Conservation (phyloP, 495 filamentous ascomycete genomes). For the Neurospora sp. region DNA sequence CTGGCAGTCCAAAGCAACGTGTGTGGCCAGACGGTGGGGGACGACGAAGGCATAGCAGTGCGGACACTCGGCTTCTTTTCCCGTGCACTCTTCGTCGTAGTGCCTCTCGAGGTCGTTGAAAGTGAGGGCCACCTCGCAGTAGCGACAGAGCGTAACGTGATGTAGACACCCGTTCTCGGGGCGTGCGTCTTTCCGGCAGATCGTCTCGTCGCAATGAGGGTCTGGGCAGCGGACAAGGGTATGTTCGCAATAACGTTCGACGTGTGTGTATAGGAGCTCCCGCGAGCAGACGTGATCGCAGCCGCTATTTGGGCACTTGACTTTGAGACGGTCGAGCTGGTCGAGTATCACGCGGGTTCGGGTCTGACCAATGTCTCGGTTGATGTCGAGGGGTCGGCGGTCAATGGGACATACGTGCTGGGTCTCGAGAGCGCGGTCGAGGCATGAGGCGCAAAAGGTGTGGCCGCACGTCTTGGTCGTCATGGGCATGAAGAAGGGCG, state of each 20-base stretch:
- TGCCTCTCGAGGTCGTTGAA: slow-evolving; percentile 35
- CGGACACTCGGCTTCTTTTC: slow-evolving; percentile 23
- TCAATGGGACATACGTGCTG: slow-evolving; percentile 43
- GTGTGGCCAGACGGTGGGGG: slow-evolving; percentile 30
- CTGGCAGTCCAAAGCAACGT: slow-evolving; percentile 29
- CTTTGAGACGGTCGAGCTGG: slow-evolving; percentile 67
- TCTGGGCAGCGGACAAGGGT: slow-evolving; percentile 54
- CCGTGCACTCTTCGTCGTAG: slow-evolving; percentile 22
- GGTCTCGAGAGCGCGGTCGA: slow-evolving; percentile 47
- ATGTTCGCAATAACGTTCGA: slow-evolving; percentile 65
- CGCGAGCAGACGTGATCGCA: slow-evolving; percentile 55
- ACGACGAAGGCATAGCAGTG: slow-evolving; percentile 28
- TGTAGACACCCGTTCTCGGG: slow-evolving; percentile 41
- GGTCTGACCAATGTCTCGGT: slow-evolving; percentile 13
- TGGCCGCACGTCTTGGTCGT: slow-evolving; percentile 54
- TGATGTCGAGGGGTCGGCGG: slow-evolving; percentile 30
- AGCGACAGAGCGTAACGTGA: slow-evolving; percentile 30
- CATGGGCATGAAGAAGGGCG: slow-evolving; percentile 62
- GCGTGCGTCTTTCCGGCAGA: slow-evolving; percentile 25
- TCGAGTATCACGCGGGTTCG: slow-evolving; percentile 37
- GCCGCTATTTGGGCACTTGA: slow-evolving; percentile 61
- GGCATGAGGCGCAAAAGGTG: slow-evolving; percentile 63
- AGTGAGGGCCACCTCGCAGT: slow-evolving; percentile 29
- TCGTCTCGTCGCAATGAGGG: slow-evolving; percentile 27
- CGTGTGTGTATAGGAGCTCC: slow-evolving; percentile 61